These are phyloP conservation scores for Pseudozyma hubeiensis DNA, from an alignment of 1,284 basidiomycete genomes.

Conservation along the genomic window DNA sequence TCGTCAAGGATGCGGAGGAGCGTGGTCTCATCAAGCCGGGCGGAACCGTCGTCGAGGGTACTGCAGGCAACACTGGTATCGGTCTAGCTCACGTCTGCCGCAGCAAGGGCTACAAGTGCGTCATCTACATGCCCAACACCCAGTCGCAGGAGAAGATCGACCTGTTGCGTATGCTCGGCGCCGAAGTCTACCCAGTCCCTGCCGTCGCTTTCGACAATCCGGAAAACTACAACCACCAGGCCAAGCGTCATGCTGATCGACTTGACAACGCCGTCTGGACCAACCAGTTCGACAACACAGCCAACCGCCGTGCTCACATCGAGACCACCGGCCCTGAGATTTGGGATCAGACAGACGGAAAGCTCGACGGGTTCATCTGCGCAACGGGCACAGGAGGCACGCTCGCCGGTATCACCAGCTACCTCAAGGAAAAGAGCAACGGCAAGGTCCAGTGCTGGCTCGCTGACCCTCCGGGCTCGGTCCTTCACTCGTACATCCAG, in stretches of 20 bases:
- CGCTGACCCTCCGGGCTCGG: conserved; percentile 95
- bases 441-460: conserved; percentile 90
- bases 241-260: conserved; percentile 84
- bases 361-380: conserved; percentile 89
- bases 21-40: conserved; percentile 82
- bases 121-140: conserved; percentile 99
- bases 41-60: conserved; percentile 96
- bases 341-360: conserved; percentile 86
- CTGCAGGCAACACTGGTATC: conserved; percentile 98
- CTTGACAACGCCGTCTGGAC: conserved; percentile 96
- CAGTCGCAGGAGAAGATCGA: conserved; percentile 97
- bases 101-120: conserved; percentile 91
- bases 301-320: conserved; percentile 89
- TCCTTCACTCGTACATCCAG: conserved; percentile 85
- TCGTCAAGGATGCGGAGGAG: conserved; percentile 89
- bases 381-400: conserved; percentile 96
- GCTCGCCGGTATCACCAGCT: conserved; percentile 87
- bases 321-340: conserved; percentile 94
- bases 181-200: conserved; percentile 93
- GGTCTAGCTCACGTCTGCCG: conserved; percentile 93
- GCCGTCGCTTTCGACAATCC: conserved; percentile 97
- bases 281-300: conserved; percentile 97
- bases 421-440: conserved; percentile 83
- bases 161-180: conserved; percentile 93
- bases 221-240: conserved; percentile 98